These are phyloP conservation scores for Aspergillus wentii DNA, from an alignment of 495 filamentous ascomycete species.

Conservation along the genomic window DNA sequence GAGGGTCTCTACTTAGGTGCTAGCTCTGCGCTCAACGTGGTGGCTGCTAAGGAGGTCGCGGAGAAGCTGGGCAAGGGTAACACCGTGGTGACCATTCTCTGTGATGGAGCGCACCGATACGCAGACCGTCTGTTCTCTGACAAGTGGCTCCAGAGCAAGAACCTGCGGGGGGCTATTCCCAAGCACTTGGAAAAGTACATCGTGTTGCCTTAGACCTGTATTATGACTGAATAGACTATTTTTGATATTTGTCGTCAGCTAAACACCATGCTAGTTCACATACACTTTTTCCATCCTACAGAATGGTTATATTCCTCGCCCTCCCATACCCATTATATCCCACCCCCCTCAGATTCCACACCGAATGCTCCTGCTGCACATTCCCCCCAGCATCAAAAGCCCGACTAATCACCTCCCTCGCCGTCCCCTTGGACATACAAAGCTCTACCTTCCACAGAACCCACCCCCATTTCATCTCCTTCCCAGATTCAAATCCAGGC, in stretches of 20 bases:
- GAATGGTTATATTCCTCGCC: conserved; percentile 35
- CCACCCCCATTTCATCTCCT: conserved; percentile 44
- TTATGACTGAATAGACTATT: not conserved
- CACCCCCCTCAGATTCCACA: conserved; percentile 58
- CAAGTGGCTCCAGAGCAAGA: conserved; percentile 85
- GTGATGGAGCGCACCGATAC: conserved; percentile 94
- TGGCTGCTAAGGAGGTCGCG: conserved; percentile 89
- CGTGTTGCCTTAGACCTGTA: conserved; percentile 61
- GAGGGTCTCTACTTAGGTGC: conserved; percentile 96
- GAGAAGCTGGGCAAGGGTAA: conserved; percentile 84
- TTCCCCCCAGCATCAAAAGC: conserved; percentile 50
- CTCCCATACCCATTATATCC: conserved; percentile 60
- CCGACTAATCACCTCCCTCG: conserved; percentile 43
- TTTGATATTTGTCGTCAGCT: too few relatives aligned
- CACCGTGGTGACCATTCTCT: conserved; percentile 89
- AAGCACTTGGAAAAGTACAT: conserved; percentile 86
- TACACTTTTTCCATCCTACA: too few relatives aligned
- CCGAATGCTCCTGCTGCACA: conserved; percentile 36
- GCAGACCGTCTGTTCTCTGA: conserved; percentile 87
- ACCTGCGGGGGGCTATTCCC: conserved; percentile 75
- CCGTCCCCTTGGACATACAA: conserved; percentile 20
- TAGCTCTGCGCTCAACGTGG: conserved; percentile 88
- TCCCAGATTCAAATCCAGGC: not conserved
- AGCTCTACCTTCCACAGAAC: conserved; percentile 40
- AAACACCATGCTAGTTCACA: too few relatives aligned